These are phyloP conservation scores for Lentinula novae-zelandiae DNA, from an alignment of 1,284 basidiomycete species.

Conservation along the genomic window DNA sequence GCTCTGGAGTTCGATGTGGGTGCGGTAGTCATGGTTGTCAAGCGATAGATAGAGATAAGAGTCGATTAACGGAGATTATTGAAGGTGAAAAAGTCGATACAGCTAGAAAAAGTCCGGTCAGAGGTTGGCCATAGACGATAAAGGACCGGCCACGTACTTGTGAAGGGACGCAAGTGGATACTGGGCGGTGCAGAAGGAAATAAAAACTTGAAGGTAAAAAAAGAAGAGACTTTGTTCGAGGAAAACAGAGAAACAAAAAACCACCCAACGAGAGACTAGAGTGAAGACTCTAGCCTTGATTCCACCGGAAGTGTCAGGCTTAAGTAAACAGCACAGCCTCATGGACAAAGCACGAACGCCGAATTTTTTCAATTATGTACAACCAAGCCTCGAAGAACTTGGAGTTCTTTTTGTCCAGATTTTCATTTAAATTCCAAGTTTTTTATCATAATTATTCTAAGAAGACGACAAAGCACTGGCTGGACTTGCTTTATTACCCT, in stretches of 20 bases:
- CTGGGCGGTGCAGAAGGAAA: conserved; percentile 21
- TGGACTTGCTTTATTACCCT: not conserved
- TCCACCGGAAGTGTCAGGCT: not conserved
- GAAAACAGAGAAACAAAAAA: conserved; percentile 1
- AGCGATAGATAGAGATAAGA: conserved; percentile 32
- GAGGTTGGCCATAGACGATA: conserved; percentile 17
- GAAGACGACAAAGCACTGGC: not conserved
- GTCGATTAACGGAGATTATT: conserved; percentile 30
- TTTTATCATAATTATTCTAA: too few species aligned
- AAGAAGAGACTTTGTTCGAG: not conserved
- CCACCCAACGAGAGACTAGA: conserved; percentile 9
- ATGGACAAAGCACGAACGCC: not conserved
- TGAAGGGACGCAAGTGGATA: conserved; percentile 29
- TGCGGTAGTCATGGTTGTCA: conserved; percentile 53
- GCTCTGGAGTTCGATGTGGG: conserved; percentile 63
- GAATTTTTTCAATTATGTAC: too few species aligned
- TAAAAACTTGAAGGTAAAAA: conserved; percentile 11
- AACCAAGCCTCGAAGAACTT: too few species aligned
- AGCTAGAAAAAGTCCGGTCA: conserved; percentile 25
- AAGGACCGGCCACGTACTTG: conserved; percentile 23
- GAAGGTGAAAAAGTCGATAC: conserved; percentile 26
- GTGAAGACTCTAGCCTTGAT: not conserved
- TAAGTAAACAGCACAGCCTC: not conserved
- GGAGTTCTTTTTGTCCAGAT: too few species aligned
- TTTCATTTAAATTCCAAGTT: too few species aligned